Evolutionary conservation across 768 basidiomycete species (phyloP).

Genomic region (Clathrus columnatus): DNA sequence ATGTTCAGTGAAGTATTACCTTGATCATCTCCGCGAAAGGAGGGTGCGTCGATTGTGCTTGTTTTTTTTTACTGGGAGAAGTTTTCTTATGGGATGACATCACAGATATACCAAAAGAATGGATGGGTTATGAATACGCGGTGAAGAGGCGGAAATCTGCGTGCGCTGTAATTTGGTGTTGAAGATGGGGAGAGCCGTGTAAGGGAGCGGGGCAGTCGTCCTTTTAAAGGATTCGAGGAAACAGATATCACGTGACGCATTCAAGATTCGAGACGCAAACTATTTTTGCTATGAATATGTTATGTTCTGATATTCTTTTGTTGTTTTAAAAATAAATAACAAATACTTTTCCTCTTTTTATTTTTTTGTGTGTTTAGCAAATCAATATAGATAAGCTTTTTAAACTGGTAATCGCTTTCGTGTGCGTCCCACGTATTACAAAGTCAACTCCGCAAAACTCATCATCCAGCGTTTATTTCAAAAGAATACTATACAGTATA

Average conservation of each 20-base stretch:
- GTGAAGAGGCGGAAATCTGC: background rate
- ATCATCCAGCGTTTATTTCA: background rate
- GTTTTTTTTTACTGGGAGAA: conserved; percentile 21
- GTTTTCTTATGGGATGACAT: conserved; percentile 12
- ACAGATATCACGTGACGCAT: conserved; percentile 12
- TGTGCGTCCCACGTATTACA: background rate
- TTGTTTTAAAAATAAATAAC: too few species aligned
- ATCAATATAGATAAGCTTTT: too few species aligned
- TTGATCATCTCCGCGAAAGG: conserved; percentile 37
- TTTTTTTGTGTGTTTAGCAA: too few species aligned
- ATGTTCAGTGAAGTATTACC: conserved; percentile 15
- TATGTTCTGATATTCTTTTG: background rate
- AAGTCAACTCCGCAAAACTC: background rate
- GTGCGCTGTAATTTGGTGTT: background rate
- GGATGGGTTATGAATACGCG: background rate
- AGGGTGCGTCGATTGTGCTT: conserved; percentile 41
- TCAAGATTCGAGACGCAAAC: background rate
- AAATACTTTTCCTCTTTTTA: too few species aligned
- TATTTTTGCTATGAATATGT: background rate
- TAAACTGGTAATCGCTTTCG: background rate
- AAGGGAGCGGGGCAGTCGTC: conserved; percentile 18
- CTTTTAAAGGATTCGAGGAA: conserved; percentile 32
- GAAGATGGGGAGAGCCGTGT: conserved; percentile 6
- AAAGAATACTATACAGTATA: background rate
- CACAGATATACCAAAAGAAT: conserved; percentile 6